Evolutionary conservation across 1,139 yeast genomes (phyloP).

Genomic region (Hemisphaericaspora lyxosophila): DNA sequence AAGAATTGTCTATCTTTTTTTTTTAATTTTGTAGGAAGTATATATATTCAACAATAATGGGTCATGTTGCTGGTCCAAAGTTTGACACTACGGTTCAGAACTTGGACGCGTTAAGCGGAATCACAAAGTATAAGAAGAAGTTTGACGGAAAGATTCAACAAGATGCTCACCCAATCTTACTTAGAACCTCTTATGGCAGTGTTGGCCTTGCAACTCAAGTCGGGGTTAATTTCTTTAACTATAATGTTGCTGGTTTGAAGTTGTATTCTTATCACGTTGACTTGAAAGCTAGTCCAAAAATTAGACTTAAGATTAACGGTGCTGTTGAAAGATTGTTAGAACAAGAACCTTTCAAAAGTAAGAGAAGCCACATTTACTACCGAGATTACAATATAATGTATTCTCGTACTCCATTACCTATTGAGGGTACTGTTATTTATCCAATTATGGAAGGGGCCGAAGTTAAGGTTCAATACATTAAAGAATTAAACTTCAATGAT

Average conservation of each 20-base stretch:
- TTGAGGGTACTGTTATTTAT: constrained; percentile 12
- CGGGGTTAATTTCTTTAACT: constrained; percentile 13
- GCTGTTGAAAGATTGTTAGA: constrained; percentile 12
- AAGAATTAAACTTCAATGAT: constrained; percentile 12
- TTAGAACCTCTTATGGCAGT: constrained; percentile 12
- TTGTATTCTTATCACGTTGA: constrained; percentile 13
- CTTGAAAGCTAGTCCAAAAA: constrained; percentile 4
- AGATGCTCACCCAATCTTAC: constrained; percentile 9
- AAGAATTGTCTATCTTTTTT: too few species aligned
- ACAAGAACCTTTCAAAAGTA: constrained; percentile 13
- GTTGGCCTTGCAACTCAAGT: constrained; percentile 10
- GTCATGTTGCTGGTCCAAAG: background rate
- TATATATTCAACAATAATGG: background rate
- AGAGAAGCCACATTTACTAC: constrained; percentile 11
- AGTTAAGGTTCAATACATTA: constrained; percentile 11
- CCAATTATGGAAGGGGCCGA: constrained; percentile 8
- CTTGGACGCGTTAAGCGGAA: constrained; percentile 5
- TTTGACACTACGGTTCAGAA: constrained; percentile 1
- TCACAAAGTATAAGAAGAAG: constrained; percentile 6
- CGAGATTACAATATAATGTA: constrained; percentile 11
- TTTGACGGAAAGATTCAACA: constrained; percentile 5
- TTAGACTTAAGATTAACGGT: constrained; percentile 7
- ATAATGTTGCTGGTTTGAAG: constrained; percentile 11
- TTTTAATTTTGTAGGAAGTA: too few species aligned
- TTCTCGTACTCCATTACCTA: constrained; percentile 12